Evolutionary conservation across 129 eudicot species (phyloP).

Genomic region (Flaveria trinervia): DNA sequence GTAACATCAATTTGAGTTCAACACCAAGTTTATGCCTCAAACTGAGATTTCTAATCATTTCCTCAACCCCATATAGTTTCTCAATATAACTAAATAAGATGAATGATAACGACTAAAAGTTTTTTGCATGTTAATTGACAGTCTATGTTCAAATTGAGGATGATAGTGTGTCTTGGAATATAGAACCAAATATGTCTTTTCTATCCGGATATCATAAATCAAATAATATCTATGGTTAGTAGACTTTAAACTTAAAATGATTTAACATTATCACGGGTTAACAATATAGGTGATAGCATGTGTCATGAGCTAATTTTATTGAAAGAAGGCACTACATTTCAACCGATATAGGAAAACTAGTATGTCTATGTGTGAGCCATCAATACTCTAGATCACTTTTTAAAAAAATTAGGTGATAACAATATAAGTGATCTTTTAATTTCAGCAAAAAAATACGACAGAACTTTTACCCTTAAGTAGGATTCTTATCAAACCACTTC

Average conservation of each 20-base stretch:
- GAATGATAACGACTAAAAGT: background rate
- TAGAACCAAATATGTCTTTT: background rate
- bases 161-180: background rate
- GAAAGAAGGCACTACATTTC: background rate
- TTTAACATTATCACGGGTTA: background rate
- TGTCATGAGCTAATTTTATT: background rate
- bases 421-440: background rate
- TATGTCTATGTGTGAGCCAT: background rate
- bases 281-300: background rate
- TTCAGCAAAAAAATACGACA: background rate
- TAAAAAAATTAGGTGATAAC: background rate
- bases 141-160: background rate
- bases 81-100: background rate
- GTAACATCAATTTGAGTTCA: constrained; percentile 8
- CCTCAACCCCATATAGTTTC: background rate
- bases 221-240: background rate
- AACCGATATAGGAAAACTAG: background rate
- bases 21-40: background rate
- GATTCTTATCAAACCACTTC: background rate
- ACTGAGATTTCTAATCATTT: background rate
- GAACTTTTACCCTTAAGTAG: constrained; percentile 1
- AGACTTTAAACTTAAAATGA: too few relatives aligned
- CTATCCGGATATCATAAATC: background rate
- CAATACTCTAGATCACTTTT: background rate
- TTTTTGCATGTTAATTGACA: background rate